Evolutionary conservation across 345 rosid species (phyloP), one percentile per base, ranked within the genome.

Genomic region (Rhodamnia argentea): DNA sequence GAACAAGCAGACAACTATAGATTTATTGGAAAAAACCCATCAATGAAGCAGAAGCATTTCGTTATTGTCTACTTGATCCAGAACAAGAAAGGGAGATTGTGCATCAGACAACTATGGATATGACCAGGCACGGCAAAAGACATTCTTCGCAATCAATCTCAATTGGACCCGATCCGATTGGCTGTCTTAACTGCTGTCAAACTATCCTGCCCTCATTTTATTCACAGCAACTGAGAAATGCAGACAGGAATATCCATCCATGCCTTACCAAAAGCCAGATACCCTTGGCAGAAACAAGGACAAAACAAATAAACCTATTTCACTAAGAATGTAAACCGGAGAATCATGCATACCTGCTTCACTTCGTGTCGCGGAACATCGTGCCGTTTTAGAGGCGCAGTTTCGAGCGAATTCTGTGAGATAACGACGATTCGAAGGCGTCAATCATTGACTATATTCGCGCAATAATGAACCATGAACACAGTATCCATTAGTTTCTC

Each of bases 311-410:
- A 23, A 52, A 51, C 81, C 50, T 20, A 15, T 29, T 51, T 53
- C 29, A 13, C 58, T 6, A 47, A 53, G 58, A 23, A 52, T 64
- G 20, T 6, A 85, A 59, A 57, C 29, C 1, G 10, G 78, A 59
- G 9, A 32, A 53, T 70, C 78, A 40, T 26, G 52, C 91, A 58
- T 44, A 96, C 99, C 97, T 92, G 91, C 85, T 90, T 83, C 82
- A 96, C 93, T 87, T 95, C 91, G 75, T 94, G 98, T 85, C 98
- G 93, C 6, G 98, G 99, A 86, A 95, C 85, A 83, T 95, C 95
- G 86, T 96, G 98, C 64, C 92, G 93, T 82, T 88, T 91, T 84
- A 82, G 86, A 89, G 90, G 92, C 47, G 90, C 88, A 13, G 85
- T 92, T 86, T 93, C 92, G 88, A 93, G 85, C 20, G 96, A 90